Base-by-base conservation (phyloP, 2,329 filamentous ascomycete species). In the Xylariaceae sp. region DNA sequence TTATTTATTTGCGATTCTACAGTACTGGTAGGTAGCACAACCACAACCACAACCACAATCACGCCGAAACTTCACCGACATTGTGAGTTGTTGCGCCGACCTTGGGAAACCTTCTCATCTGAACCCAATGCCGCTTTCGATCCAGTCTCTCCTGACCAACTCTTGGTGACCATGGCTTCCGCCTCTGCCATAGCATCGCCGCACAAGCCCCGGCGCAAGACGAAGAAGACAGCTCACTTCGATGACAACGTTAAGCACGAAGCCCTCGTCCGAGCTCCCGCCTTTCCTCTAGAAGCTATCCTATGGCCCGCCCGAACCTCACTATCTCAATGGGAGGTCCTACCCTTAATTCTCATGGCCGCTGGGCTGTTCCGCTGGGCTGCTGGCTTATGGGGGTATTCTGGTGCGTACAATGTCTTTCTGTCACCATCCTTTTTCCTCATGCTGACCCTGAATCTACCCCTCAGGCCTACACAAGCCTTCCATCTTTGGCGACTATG, bases 401-500 rank as follows among this genome's bases (percentile, higher is more conserved):
- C 95, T 67, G 95, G 91, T 92, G 78, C 67, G 48, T 14, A 16
- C 29, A 28, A 16, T 46, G 21, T 34, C 2, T 48, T 40, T 51
- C 34, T 46, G 39, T 14, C 14, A 14, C 7, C 17, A 44, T 29
- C 16, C 12, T 49, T 41, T 28, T 34, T 37, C 28, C 40, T 36
- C 29, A 37, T 55, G n/a, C 63, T 51, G 16, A 47, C 60, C 61
- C 21, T 47, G 17, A 21, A 29, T 11, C 36, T 26, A 9, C 26
- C 36, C 40, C 53, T 3, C 60, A 92, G 90, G 94, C 53, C 90
- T 88, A 69, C 80, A 88, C 57, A 86, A 85, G 58, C 93, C 93
- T 31, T 95, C 95, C 5, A 92, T 97, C 87, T 90, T 93, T 71
- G 95, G 95, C 64, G 95, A 99, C 75, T 99, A 96, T 76, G 95